These are phyloP conservation scores for Sarocladium strictum DNA, from an alignment of 2,329 filamentous ascomycete genomes.

Conservation along the genomic window DNA sequence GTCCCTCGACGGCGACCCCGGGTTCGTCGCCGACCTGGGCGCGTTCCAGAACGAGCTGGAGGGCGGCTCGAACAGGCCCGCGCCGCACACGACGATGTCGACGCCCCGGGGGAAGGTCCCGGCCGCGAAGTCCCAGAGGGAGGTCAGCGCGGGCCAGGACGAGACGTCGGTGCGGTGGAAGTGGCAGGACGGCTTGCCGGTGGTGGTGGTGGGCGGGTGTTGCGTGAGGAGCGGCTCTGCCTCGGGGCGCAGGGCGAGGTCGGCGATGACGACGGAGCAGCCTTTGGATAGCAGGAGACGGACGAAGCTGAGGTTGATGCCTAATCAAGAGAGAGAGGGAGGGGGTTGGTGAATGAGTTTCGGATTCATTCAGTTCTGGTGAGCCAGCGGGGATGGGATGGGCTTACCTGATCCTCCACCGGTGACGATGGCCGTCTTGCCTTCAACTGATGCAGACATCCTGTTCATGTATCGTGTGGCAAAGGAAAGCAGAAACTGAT, in stretches of 20 bases:
- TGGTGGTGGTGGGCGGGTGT: conserved; percentile 20
- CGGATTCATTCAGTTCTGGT: too few relatives aligned
- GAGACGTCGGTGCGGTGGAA: conserved; percentile 31
- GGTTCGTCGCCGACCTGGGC: conserved; percentile 23
- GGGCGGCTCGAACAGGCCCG: conserved; percentile 31
- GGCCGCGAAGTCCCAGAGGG: conserved; percentile 24
- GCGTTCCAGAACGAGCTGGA: conserved; percentile 31
- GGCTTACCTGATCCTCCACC: conserved; percentile 21
- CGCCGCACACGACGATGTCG: conserved; percentile 31
- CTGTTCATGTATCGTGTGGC: too few relatives aligned
- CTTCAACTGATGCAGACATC: conserved; percentile 18
- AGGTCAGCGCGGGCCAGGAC: conserved; percentile 28
- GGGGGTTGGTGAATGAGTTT: neutral
- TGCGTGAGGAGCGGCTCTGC: conserved; percentile 25
- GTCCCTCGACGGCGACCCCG: conserved; percentile 21
- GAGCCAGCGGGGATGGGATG: neutral
- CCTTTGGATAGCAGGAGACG: conserved; percentile 25
- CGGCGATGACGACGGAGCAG: conserved; percentile 32
- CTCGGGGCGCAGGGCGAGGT: conserved; percentile 27
- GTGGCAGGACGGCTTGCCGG: conserved; percentile 22
- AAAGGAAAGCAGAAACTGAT: neutral
- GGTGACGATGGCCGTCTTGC: conserved; percentile 26
- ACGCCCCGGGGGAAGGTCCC: conserved; percentile 20
- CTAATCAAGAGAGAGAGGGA: conserved; percentile 15
- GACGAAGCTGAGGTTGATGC: conserved; percentile 31